A percentile compares a stretch with the other conserved stretches of the same genome.
Conservation (phyloP, 2,329 filamentous ascomycete genomes). For the Talaromyces sp. region DNA sequence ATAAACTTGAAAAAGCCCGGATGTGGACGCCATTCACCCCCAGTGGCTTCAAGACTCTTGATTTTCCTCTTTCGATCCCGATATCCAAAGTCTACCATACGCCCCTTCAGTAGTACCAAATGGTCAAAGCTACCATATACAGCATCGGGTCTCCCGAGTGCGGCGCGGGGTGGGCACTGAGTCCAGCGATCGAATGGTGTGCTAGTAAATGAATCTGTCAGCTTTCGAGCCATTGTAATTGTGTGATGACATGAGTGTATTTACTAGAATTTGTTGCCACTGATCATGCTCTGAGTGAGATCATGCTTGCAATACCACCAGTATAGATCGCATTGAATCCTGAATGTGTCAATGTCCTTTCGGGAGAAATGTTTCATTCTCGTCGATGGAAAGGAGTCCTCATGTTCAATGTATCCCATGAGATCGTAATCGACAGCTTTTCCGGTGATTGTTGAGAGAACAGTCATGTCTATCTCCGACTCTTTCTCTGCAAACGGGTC, state of each 20-base stretch:
- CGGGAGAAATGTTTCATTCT: constrained; percentile 33
- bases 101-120: constrained; percentile 72
- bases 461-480: constrained; percentile 49
- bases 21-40: constrained; percentile 52
- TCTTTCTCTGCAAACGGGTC: constrained; percentile 39
- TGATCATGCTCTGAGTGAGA: constrained; percentile 81
- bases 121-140: constrained; percentile 89
- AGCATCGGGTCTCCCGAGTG: constrained; percentile 69
- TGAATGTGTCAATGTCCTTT: constrained; percentile 70
- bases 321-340: constrained; percentile 77
- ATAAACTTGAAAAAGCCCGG: constrained; percentile 42
- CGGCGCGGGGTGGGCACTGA: constrained; percentile 80
- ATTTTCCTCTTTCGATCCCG: constrained; percentile 75
- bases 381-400: constrained; percentile 12
- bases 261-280: constrained; percentile 79
- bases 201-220: constrained; percentile 40
- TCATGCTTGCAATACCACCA: constrained; percentile 98
- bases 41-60: constrained; percentile 56
- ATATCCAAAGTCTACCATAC: constrained; percentile 71
- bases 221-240: not conserved
- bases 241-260: not conserved
- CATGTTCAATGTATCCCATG: constrained; percentile 45
- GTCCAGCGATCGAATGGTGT: constrained; percentile 76
- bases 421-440: constrained; percentile 54
- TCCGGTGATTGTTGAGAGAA: constrained; percentile 56